A percentile compares a stretch with the other conserved stretches of the same genome.
These are phyloP conservation scores for Pseudevernia furfuracea DNA, from an alignment of 495 filamentous ascomycete species.

Conservation along the genomic window DNA sequence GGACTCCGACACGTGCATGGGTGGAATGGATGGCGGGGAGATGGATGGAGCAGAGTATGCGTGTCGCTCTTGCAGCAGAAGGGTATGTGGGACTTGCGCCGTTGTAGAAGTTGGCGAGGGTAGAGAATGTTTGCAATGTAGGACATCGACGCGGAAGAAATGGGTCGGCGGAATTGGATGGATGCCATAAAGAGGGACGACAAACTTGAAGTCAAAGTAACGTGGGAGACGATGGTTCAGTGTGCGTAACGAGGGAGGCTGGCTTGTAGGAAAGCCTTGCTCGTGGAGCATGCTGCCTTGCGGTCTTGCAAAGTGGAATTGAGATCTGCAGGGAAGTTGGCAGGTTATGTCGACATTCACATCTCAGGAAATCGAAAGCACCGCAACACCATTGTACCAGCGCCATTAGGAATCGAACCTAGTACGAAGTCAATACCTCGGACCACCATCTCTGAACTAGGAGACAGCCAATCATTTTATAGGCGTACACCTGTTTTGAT, in stretches of 20 bases:
- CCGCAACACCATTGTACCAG: too few species aligned
- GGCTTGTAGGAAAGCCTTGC: background rate
- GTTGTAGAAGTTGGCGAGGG: conserved; percentile 24
- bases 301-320: background rate
- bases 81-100: conserved; percentile 27
- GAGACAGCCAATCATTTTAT: too few species aligned
- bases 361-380: too few species aligned
- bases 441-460: too few species aligned
- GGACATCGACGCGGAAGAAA: conserved; percentile 17
- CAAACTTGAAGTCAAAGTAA: background rate
- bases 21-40: conserved; percentile 12
- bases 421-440: too few species aligned
- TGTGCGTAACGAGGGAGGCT: background rate
- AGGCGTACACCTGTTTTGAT: background rate
- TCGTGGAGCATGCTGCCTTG: background rate
- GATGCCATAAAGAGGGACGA: conserved; percentile 10
- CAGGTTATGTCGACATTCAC: background rate
- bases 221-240: background rate
- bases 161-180: conserved; percentile 25
- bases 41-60: conserved; percentile 11
- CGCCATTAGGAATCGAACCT: too few species aligned
- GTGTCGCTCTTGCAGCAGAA: conserved; percentile 22
- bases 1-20: conserved; percentile 15
- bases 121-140: conserved; percentile 26
- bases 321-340: background rate